Base-by-base conservation (phyloP, 768 basidiomycete genomes). In the Naganishia friedmannii region DNA sequence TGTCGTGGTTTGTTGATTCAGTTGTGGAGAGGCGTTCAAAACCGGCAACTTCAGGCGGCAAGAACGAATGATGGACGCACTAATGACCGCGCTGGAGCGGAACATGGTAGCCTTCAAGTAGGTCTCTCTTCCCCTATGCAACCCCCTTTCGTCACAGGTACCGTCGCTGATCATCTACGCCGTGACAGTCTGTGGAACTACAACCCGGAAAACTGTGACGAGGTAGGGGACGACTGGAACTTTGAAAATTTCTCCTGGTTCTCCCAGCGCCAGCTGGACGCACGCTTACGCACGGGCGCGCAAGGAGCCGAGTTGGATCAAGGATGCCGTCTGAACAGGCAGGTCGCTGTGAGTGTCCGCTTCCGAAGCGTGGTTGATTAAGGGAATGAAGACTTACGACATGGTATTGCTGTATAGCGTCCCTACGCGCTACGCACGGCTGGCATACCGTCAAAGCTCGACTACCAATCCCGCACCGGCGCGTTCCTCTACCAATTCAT, bases 181-280 rank as follows among this genome's bases (percentile, higher is more conserved):
- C 39, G 66, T 42, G 67, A 37, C 74, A 96, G 93, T 1, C 82
- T 97, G 7, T 97, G 95, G 95, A 92, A 91, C 70, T 97, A 96
- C 79, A 96, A 97, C 76, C 90, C 94, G 0, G 83, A 85, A 60
- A 98, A 97, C 81, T 85, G 86, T 45, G 93, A 97, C 78, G 74
- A 80, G 19, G 75, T 80, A 29, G 95, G 95, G 19, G 94, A 97
- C 78, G 78, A 80, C 55, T 96, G 94, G 94, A 95, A 94, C 75
- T 92, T 90, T 65, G 94, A 99, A 81, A 96, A 94, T 82, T 97
- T 99, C 78, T 93, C 92, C 1, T 96, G 92, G 91, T 97, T 92
- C 85, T 60, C 89, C 86, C 72, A 77, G 23, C 54, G 75, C 12
- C 73, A 74, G 34, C 72, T 75, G 21, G 72, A 74, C 12, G 51